phyloP scores from a whole-genome alignment of 2,329 filamentous ascomycete species.

The Colletotrichum phormii region DNA sequence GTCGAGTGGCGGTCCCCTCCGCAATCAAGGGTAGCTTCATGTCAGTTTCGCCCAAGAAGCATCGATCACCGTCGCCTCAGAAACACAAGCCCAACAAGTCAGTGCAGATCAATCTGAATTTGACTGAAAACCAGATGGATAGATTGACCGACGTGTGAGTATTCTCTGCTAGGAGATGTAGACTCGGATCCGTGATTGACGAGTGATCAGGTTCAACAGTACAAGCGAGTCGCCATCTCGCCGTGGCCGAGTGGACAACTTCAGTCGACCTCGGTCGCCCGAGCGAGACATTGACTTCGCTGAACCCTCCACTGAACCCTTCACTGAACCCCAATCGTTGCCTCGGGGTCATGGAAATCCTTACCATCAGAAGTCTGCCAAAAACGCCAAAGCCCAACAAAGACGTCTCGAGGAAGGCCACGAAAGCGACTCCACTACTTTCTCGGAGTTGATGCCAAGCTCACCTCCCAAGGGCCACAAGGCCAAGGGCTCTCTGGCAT shows the following conservation, averaged over 20 bases:
- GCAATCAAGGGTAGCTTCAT: constrained; percentile 53
- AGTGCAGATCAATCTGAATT: constrained; percentile 59
- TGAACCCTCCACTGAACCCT: background rate
- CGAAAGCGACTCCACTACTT: constrained; percentile 30
- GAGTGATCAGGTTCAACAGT: constrained; percentile 45
- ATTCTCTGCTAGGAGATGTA: background rate
- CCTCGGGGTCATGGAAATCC: background rate
- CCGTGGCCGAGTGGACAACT: constrained; percentile 37
- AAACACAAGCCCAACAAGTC: constrained; percentile 50
- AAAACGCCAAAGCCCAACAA: background rate
- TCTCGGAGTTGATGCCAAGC: constrained; percentile 31
- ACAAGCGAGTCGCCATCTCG: constrained; percentile 45
- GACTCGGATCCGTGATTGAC: constrained; percentile 27
- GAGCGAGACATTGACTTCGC: constrained; percentile 35
- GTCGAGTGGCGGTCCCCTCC: constrained; percentile 7
- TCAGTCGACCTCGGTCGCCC: constrained; percentile 39
- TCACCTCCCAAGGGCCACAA: background rate
- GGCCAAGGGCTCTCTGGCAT: constrained; percentile 20
- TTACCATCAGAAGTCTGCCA: background rate
- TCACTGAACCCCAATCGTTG: background rate
- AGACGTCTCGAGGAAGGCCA: background rate
- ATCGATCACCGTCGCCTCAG: constrained; percentile 49
- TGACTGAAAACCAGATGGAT: constrained; percentile 62
- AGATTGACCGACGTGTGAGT: constrained; percentile 59
- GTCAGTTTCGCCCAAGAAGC: constrained; percentile 48